phyloP scores from a whole-genome alignment of 352 stramenopile species.

The Blastocystis sp. region DNA sequence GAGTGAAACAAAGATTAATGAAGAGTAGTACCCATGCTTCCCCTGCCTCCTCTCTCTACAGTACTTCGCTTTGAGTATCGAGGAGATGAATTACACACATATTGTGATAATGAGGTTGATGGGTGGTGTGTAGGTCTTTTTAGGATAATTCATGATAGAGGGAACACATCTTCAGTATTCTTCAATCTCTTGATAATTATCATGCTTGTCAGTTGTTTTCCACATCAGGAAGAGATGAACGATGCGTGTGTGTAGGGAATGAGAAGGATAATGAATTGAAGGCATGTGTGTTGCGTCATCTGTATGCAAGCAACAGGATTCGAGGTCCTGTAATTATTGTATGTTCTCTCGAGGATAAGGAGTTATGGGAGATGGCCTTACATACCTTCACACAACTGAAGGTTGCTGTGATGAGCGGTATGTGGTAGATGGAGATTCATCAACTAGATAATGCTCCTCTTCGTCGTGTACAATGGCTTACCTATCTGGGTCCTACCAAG shows the following conservation, averaged over 20 bases:
- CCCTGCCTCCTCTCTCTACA: background rate
- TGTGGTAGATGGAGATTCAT: background rate
- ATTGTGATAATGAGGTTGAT: background rate
- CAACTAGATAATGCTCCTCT: background rate
- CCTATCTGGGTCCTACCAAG: constrained; percentile 17
- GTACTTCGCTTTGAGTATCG: background rate
- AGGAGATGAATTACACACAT: constrained; percentile 15
- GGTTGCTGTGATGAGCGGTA: constrained; percentile 46
- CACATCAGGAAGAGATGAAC: background rate
- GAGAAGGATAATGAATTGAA: background rate
- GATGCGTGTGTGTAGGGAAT: background rate
- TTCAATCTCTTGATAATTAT: constrained; percentile 20
- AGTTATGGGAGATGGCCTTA: background rate
- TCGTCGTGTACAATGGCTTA: background rate
- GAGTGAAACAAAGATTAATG: background rate
- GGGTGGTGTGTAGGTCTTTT: background rate
- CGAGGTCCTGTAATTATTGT: constrained; percentile 21
- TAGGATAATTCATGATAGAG: background rate
- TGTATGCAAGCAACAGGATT: constrained; percentile 3
- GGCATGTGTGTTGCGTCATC: constrained; percentile 2
- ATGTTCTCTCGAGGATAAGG: background rate
- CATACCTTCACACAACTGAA: constrained; percentile 36
- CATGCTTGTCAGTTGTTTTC: background rate
- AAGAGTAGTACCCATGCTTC: background rate
- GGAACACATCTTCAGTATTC: background rate